Evolutionary conservation across 208 protist genomes (phyloP), one percentile per base, ranked within the genome.

Genomic region (Acanthamoeba sp.): DNA sequence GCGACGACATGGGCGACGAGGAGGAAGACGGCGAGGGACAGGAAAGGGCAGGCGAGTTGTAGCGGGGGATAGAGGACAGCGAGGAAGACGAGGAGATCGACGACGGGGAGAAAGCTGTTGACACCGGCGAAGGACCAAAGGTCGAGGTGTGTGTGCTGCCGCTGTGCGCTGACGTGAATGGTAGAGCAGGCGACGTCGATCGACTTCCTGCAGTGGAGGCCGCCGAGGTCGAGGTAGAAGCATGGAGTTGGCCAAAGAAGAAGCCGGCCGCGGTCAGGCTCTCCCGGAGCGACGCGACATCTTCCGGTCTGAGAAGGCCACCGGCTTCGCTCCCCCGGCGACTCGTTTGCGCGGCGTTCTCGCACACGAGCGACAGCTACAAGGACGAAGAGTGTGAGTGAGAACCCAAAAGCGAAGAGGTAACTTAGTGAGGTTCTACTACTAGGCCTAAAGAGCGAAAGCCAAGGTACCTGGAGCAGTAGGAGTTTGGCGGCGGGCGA

Each of bases 311-410:
- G 6, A 50, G 34, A 34, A 27, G 34, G 10, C 22, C 36, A 7
- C 71, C 71, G 32, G 36, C 71, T 9, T 80, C 71, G 10, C 71
- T 80, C 0, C 36, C 71, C 34, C 71, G 18, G 16, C 71, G 71
- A 24, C 71, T 80, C 2, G 71, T 80, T 36, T 48, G 71, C 2
- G 71, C 71, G 3, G 71, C 71, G 71, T 80, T 80, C 71, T 80
- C 71, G 71, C 71, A 80, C 36, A 80, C 71, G 0, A 80, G 71
- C 1, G 71, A 42, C 36, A 80, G 36, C 71, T 80, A 18, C 0
- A 9, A 69, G 62, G 29, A 48, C 5, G 10, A 36, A 80, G 27
- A 73, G 64, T 3, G 34, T 3, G 64, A 73, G 64, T 24, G 20
- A 73, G 34, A 2, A 73, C 12, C 9, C 10, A 73, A 59, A 22